Evolutionary conservation across 1,139 yeast genomes (phyloP), one percentile per base, ranked within the genome.

Genomic region (Candida gigantensis): DNA sequence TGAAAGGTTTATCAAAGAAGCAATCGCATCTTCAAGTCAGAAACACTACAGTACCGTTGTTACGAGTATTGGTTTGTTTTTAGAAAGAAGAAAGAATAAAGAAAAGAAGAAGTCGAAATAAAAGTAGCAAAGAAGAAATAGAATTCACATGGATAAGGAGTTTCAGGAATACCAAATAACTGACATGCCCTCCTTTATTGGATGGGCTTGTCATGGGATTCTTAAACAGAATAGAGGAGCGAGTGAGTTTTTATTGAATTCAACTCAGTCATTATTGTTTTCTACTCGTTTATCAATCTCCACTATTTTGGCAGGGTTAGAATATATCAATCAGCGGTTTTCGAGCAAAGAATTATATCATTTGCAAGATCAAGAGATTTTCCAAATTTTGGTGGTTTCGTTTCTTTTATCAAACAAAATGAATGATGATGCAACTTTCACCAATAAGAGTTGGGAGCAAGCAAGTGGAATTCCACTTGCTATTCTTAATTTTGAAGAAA

Each of bases 341-440:
- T 52, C 68, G 24, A 41, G 56, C 45, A 52, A 52, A 32, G 38
- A 46, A 13, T 28, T 42, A 30, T 41, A 72, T 56, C 9, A 11
- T 8, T 41, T 69, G 38, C 36, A 50, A 8, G 74, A 69, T 40
- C 56, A 55, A 26, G 74, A 72, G 18, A 74, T 83, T 39, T 86
- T 84, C 51, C 72, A 78, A 46, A 73, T 77, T 53, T 67, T 88
- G 39, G 81, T 84, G 32, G 74, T 84, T 20, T 75, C 95, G 1
- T 72, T 92, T 32, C 77, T 92, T 27, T 70, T 92, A 45, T 95
- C 97, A 30, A 92, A 92, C 67, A 92, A 92, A 63, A 87, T 89
- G 59, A 89, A 90, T 57, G 97, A 92, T 60, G 98, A 92, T 65
- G 89, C 90, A 63, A 92, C 97, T 17, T 92, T 92, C 55, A 89